Evolutionary conservation across 305 asterid genomes (phyloP).

Genomic region (Fraxinus xanthoxyloides): DNA sequence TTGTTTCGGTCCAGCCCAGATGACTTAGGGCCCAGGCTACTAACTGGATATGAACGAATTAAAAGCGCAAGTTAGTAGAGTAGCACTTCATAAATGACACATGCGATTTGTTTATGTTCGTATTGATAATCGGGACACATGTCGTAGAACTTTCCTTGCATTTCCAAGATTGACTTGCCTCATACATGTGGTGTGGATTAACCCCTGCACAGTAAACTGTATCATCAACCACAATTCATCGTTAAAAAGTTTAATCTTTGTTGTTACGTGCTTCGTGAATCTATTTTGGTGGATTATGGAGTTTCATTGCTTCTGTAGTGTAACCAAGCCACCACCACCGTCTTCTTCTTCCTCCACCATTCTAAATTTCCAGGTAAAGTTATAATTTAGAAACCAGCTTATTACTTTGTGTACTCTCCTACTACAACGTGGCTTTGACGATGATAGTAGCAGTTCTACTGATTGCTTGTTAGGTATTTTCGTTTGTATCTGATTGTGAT

Average conservation of each 20-base stretch:
- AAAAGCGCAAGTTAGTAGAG: background rate
- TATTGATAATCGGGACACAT: background rate
- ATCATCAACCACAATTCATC: constrained; percentile 11
- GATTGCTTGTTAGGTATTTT: background rate
- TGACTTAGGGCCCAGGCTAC: background rate
- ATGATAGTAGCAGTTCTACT: background rate
- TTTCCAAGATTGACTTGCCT: background rate
- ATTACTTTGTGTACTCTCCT: background rate
- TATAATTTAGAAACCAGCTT: background rate
- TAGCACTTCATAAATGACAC: background rate
- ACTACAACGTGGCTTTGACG: background rate
- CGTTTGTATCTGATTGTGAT: background rate
- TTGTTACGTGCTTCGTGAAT: no score
- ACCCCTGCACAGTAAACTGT: constrained; percentile 8
- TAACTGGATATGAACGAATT: background rate
- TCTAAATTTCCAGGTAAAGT: constrained; percentile 40
- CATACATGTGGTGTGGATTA: constrained; percentile 36
- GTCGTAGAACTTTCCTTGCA: background rate
- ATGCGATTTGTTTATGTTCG: background rate
- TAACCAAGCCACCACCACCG: constrained; percentile 21
- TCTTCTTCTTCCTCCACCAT: constrained; percentile 33
- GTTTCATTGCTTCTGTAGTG: constrained; percentile 33
- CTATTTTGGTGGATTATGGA: constrained; percentile 36
- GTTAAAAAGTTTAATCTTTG: background rate
- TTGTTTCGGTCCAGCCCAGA: background rate